Evolutionary conservation across 768 basidiomycete genomes (phyloP), one percentile per base, ranked within the genome.

Genomic region (Nevesoporus exiguus): DNA sequence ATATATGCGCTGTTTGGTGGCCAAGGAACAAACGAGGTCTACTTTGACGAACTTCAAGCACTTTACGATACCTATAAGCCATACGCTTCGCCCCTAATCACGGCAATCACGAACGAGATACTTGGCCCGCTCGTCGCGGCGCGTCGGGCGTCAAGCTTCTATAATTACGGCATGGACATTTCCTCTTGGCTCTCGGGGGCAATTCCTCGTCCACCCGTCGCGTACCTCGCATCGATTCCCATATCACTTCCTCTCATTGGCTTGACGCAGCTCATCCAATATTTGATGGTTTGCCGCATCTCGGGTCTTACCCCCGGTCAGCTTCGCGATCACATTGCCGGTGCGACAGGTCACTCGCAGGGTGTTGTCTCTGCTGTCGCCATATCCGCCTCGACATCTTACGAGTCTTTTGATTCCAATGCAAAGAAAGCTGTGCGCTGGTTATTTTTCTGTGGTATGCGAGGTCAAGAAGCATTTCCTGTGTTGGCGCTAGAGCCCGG

Each of bases 1-100:
- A 75, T 98, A 63, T 98, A 89, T 73, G 96, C 93, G 48, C 77
- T 99, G 37, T 99, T 99, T 67, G 96, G 96, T 48, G 97, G 97
- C 14, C 97, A 99, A 73, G 97, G 97, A 54, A 92, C 89, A 55
- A 98, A 98, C 72, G 97, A 98, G 67, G 90, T 96, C 55, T 99
- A 98, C 76, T 93, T 98, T 70, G 91, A 96, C 69, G 97, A 98
- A 71, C 80, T 99, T 19, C 90, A 96, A 74, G 75, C 78, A 47
- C 85, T 98, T 48, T 94, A 90, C 73, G 88, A 97, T 73, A 89
- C 83, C 56, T 98, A 99, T 79, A 83, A 78, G 58, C 88, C 94
- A 11, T 96, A 93, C 66, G 85, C 98, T 59, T 75, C 79, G 15
- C 71, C 86, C 17, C 86, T 93, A 77, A 71, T 97, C 58, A 65